A percentile compares a stretch with the other conserved stretches of the same genome.
Evolutionary conservation across 345 rosid species (phyloP).

Genomic region (Citrus sp.): DNA sequence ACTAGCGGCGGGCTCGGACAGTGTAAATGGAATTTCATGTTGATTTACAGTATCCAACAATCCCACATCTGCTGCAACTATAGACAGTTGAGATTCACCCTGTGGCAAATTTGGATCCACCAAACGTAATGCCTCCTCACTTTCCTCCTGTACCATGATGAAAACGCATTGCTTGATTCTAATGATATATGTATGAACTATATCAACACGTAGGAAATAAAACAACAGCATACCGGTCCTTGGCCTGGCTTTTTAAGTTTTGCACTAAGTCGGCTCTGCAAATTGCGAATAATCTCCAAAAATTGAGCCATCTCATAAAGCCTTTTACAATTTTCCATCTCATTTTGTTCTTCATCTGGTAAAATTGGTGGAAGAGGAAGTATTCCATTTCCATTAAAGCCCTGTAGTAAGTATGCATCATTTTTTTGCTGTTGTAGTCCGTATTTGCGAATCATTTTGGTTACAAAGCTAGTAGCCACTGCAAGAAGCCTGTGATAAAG

Average conservation of each 20-base stretch:
- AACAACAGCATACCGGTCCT: constrained; percentile 46
- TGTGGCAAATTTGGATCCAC: constrained; percentile 33
- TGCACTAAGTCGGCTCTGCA: constrained; percentile 62
- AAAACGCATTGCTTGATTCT: constrained; percentile 15
- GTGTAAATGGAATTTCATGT: constrained; percentile 31
- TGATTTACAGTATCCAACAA: constrained; percentile 34
- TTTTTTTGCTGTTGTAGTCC: constrained; percentile 60
- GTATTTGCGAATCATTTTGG: constrained; percentile 74
- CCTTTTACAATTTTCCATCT: constrained; percentile 42
- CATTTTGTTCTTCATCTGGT: constrained; percentile 34
- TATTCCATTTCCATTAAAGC: constrained; percentile 28
- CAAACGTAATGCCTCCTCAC: constrained; percentile 38
- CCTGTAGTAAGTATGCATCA: constrained; percentile 36
- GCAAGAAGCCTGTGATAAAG: constrained; percentile 69
- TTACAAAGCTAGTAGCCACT: constrained; percentile 72
- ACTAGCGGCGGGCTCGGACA: constrained; percentile 16
- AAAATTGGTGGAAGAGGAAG: constrained; percentile 54
- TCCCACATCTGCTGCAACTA: constrained; percentile 37
- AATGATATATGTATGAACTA: constrained; percentile 12
- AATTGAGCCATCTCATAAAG: constrained; percentile 77
- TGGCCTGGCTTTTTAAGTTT: constrained; percentile 72
- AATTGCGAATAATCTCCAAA: constrained; percentile 75
- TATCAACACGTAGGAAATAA: not conserved
- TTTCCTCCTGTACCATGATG: constrained; percentile 49
- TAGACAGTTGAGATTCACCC: constrained; percentile 59